Base-by-base conservation (phyloP, 345 rosid species). In the Cardamine chenopodiifolia region DNA sequence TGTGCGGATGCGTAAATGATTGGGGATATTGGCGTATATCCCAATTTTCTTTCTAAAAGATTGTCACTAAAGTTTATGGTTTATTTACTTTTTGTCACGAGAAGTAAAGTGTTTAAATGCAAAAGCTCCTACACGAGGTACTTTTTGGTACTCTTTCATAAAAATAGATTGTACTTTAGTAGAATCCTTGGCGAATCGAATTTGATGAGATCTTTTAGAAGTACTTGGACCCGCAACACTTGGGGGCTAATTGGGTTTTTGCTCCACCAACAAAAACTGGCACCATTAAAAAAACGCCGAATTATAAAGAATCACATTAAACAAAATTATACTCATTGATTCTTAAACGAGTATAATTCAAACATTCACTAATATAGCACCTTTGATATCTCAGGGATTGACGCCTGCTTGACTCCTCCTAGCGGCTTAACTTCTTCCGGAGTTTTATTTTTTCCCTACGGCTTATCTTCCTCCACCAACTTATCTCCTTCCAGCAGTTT, bases 21-120 rank as follows among this genome's bases (percentile, higher is more conserved):
- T 39, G 44, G 44, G n/a, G n/a, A n/a, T n/a, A n/a, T n/a, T n/a
- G n/a, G n/a, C 17, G 7, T 40, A 40, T 14, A 40, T 14, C 7
- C 17, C 17, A 40, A 14, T 40, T 40, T 13, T 4, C 5, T 1
- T 14, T 40, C 14, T 0, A 12, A 14, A 14, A 12, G 7, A 39
- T 39, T 4, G 15, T 60, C 60, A 35, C 34, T 34, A 48, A 35
- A 34, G 68, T 53, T 40, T 55, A 50, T 59, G 40, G 67, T 68
- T 42, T 20, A 35, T 18, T 37, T 75, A 75, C 7, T 42, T 66
- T 70, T 76, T 76, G 70, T 76, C 79, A 48, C 79, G 79, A 29
- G 66, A 69, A 8, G 79, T 76, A 54, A 69, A 76, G 10, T 54
- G 70, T 32, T 62, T 70, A 32, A 22, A 76, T 17, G 79, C 79